Evolutionary conservation across 179 eudicot genomes (phyloP), one percentile per base, ranked within the genome.

Genomic region (Monotropa hypopitys): DNA sequence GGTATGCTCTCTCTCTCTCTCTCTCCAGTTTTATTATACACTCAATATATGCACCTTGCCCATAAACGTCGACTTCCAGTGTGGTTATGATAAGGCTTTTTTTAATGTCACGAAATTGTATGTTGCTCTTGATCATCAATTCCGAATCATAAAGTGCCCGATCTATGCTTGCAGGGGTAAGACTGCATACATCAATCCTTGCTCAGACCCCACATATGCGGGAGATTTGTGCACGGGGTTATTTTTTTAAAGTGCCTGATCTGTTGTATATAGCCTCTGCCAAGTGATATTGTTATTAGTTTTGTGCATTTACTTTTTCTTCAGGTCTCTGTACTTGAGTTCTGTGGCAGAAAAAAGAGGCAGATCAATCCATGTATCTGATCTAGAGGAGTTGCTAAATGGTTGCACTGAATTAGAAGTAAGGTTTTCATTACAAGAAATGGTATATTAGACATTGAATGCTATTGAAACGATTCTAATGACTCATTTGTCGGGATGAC

Each of bases 331-430:
- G 70, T 90, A 90, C 84, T 87, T 95, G 84, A 91, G 94, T 81
- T 91, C 98, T 16, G 88, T 95, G 80, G 97, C 97, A 43, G 97
- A 95, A 62, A 95, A 90, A 86, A 89, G 94, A 85, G 98, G 97
- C 63, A 88, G 91, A 65, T 88, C 92, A 42, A 86, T 93, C 74
- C 85, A 84, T 84, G 90, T 89, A 26, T 81, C 89, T 82, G 92
- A 95, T 85, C 91, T 95, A 79, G 98, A 93, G 90, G 91, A 85
- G 75, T 86, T 95, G 86, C 94, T 95, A 82, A 82, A 81, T 81
- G 98, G 99, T 86, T 95, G 99, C 92, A 72, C 76, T 83, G 88
- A 88, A 80, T 80, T 95, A 87, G 97, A 95, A 87, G 99, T 95
- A 91, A 93, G 98, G 77, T 49, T 76, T 81, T 35, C 40, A 73